A percentile compares a stretch with the other conserved stretches of the same genome.
Evolutionary conservation across 2,329 filamentous ascomycete species (phyloP).

Genomic region (Magnaporthiopsis rhizophila): DNA sequence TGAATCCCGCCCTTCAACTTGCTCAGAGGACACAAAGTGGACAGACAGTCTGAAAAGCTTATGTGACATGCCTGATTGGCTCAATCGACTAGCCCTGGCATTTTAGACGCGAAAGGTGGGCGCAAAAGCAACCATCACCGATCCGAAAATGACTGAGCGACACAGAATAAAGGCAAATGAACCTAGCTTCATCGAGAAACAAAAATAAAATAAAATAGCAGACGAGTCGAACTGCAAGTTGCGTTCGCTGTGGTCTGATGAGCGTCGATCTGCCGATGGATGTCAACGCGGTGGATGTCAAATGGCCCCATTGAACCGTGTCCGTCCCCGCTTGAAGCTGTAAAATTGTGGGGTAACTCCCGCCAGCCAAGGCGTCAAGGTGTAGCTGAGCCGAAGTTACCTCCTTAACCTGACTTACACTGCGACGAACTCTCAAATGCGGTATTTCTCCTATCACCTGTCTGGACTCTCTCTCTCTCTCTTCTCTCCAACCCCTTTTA

Average conservation of each 20-base stretch:
- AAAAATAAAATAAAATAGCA: not conserved
- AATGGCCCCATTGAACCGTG: not conserved
- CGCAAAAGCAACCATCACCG: no score
- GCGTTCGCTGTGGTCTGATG: not conserved
- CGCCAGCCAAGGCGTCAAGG: not conserved
- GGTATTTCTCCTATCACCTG: not conserved
- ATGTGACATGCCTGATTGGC: no score
- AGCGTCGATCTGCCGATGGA: not conserved
- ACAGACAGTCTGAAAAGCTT: no score
- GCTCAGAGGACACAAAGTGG: no score
- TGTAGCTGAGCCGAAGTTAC: not conserved
- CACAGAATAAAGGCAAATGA: no score
- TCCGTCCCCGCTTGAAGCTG: not conserved
- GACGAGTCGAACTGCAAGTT: not conserved
- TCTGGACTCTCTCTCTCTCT: no score
- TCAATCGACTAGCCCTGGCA: not conserved
- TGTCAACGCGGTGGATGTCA: not conserved
- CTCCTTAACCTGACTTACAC: not conserved
- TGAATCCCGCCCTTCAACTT: no score
- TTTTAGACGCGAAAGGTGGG: no score
- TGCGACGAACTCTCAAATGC: not conserved
- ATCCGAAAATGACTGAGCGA: no score
- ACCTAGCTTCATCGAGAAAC: not conserved
- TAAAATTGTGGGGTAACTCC: constrained; percentile 4
- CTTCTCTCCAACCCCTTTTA: not conserved